Conservation (phyloP, 805 yeast genomes). For the Ogataea methanolica region DNA sequence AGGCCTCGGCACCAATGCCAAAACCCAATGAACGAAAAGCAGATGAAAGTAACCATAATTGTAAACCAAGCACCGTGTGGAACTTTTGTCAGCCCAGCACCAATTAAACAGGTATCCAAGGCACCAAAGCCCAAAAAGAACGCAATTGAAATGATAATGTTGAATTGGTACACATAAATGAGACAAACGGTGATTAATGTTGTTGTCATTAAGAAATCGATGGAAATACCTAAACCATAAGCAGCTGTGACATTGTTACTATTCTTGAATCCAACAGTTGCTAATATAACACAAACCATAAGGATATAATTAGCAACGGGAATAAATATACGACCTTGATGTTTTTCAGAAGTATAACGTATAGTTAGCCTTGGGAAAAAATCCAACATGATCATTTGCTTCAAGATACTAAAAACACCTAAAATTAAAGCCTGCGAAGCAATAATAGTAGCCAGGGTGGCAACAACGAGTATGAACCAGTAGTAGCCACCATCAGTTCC, state of each 20-base stretch:
- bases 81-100: conserved; percentile 47
- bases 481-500: conserved; percentile 38
- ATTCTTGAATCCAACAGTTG: conserved; percentile 50
- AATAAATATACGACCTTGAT: conserved; percentile 48
- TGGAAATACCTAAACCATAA: conserved; percentile 54
- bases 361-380: conserved; percentile 49
- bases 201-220: conserved; percentile 52
- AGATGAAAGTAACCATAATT: conserved; percentile 38
- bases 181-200: conserved; percentile 40
- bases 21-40: conserved; percentile 33
- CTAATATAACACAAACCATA: conserved; percentile 45
- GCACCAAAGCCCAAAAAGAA: conserved; percentile 40
- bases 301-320: conserved; percentile 47
- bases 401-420: conserved; percentile 48
- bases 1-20: conserved; percentile 47
- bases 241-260: conserved; percentile 52
- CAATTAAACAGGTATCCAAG: conserved; percentile 41
- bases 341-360: conserved; percentile 38
- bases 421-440: conserved; percentile 59
- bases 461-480: conserved; percentile 50
- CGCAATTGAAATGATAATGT: conserved; percentile 31
- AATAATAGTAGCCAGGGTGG: conserved; percentile 51
- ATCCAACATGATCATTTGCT: conserved; percentile 49
- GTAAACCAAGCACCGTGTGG: conserved; percentile 65
- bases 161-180: conserved; percentile 39